phyloP scores from a whole-genome alignment of 2,329 filamentous ascomycete genomes.

The Aspergillus luchuensis region DNA sequence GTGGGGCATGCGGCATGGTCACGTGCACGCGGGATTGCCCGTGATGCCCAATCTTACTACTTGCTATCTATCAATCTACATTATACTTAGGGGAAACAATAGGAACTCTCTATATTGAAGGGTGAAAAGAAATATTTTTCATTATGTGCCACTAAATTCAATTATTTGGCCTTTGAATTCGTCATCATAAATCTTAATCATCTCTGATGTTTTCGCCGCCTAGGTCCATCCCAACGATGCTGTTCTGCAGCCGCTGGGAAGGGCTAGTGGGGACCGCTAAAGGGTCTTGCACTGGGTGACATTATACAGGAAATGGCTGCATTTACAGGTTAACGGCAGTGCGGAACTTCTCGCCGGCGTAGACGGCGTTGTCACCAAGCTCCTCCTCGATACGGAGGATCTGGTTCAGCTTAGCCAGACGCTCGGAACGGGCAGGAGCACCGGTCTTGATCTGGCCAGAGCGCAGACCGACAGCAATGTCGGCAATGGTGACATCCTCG shows the following conservation, averaged over 20 bases:
- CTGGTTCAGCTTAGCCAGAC: conserved; percentile 99
- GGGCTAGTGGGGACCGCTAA: not conserved
- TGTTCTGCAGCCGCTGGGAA: not conserved
- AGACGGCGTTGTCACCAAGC: conserved; percentile 87
- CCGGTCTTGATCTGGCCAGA: conserved; percentile 99
- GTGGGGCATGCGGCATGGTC: conserved; percentile 24
- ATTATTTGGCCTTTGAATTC: conserved; percentile 25
- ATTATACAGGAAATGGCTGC: conserved; percentile 15
- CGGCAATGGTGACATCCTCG: conserved; percentile 98
- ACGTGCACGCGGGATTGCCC: conserved; percentile 17
- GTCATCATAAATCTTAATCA: conserved; percentile 29
- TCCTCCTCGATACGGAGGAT: conserved; percentile 99
- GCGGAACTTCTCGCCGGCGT: conserved; percentile 91
- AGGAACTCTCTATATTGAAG: not conserved
- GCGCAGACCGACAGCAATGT: conserved; percentile 95
- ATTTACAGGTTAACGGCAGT: conserved; percentile 82
- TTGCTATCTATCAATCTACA: not conserved
- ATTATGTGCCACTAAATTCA: conserved; percentile 27
- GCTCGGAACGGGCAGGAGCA: conserved; percentile 93
- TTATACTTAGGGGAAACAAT: not conserved
- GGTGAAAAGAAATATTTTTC: conserved; percentile 18
- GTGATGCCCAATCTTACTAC: conserved; percentile 18
- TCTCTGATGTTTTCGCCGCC: not conserved
- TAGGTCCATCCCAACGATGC: conserved; percentile 9
- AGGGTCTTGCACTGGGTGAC: not conserved